Evolutionary conservation across 176 grass and related monocot species (phyloP), one percentile per base, ranked within the genome.

Genomic region (bread wheat (Triticum aestivum)): DNA sequence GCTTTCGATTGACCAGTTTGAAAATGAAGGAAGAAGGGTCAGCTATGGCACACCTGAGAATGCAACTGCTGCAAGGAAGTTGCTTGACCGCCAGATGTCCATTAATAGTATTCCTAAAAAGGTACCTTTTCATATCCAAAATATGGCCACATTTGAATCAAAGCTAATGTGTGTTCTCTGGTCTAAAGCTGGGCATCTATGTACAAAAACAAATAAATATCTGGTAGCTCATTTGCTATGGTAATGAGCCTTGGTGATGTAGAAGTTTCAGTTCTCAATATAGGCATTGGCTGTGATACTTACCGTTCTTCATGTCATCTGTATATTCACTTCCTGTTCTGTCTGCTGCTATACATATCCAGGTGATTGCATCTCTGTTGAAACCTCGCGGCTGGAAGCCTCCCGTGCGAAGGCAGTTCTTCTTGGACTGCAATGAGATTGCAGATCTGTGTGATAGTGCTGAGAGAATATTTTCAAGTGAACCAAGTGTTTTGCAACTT

Each of bases 331-430:
- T 66, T 83, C 24, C 2, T 78, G 4, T 78, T 86, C 8, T 86
- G 63, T 89, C 38, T 85, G 69, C 32, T 82, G 73, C 34, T 30
- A 77, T 81, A 23, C 75, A 80, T 73, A 45, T 92, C 24, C 86
- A 98, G 96, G 93, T 98, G 45, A 94, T 98, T 87, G 91, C 91
- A 54, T 77, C 92, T 86, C 86, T 98, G 56, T 86, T 98, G 68
- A 98, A 98, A 92, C 96, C 96, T 33, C 96, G 96, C 13, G 93
- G 96, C 44, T 98, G 96, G 96, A 98, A 98, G 87, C 96, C 96
- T 27, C 96, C 96, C 23, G 92, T 96, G 52, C 86, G 92, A 80
- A 92, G 96, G 56, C 96, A 96, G 85, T 98, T 98, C 65, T 91
- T 98, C 88, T 88, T 98, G 85, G 96, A 98, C 70, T 98, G 96